Percentiles rank a stretch among this genome's conserved stretches.
phyloP scores from a whole-genome alignment of 305 asterid species.

The Fraxinus nigra region DNA sequence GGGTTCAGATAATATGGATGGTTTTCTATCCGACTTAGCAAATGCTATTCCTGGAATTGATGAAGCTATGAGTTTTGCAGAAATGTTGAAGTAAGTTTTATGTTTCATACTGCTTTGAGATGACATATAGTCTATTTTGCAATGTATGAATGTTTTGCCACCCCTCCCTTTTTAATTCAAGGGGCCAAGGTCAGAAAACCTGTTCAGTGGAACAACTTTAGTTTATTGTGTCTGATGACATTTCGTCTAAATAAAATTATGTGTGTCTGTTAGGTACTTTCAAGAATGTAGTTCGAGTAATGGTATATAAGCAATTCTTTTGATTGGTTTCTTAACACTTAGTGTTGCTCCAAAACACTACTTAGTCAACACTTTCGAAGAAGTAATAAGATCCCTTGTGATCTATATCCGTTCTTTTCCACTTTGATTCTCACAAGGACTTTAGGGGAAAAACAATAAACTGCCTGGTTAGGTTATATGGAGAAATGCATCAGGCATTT shows the following conservation, averaged over 20 bases:
- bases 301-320: background rate
- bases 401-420: too few relatives aligned
- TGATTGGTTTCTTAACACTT: background rate
- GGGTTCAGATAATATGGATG: conserved; percentile 63
- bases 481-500: background rate
- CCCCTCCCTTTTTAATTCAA: background rate
- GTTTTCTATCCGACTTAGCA: conserved; percentile 76
- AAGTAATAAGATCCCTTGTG: background rate
- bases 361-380: background rate
- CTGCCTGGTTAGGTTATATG: background rate
- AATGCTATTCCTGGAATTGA: conserved; percentile 95
- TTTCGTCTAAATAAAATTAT: background rate
- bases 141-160: background rate
- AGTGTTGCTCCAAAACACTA: background rate
- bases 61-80: conserved; percentile 98
- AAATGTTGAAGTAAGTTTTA: conserved; percentile 82
- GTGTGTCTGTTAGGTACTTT: background rate
- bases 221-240: background rate
- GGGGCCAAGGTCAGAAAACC: background rate
- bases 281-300: background rate
- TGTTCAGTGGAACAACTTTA: background rate
- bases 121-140: conserved; percentile 2
- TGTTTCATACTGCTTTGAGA: conserved; percentile 12
- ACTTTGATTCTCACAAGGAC: background rate
- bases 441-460: background rate